Evolutionary conservation across 257 asterid species (phyloP).

Genomic region (Solanum clarkiae): DNA sequence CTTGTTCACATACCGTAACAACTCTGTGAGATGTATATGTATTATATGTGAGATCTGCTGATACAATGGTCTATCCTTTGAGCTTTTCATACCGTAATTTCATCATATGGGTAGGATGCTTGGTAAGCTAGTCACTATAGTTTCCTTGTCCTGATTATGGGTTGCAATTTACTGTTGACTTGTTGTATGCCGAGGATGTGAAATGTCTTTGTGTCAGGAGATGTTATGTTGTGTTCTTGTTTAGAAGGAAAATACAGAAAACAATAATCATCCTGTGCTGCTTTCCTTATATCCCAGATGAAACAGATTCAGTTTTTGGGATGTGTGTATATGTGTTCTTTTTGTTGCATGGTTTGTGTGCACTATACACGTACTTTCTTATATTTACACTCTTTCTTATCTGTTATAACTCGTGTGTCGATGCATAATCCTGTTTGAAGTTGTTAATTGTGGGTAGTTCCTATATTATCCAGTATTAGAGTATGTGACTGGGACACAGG

Average conservation of each 20-base stretch:
- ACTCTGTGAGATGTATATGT: conserved; percentile 1
- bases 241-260: neutral
- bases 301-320: neutral
- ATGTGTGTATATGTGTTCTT: neutral
- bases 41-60: neutral
- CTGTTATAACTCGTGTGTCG: neutral
- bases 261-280: neutral
- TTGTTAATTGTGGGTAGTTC: neutral
- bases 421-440: neutral
- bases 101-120: neutral
- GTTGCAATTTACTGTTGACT: neutral
- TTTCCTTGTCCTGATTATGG: neutral
- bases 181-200: neutral
- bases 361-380: neutral
- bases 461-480: neutral
- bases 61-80: neutral
- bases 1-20: neutral
- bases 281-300: neutral
- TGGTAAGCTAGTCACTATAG: neutral
- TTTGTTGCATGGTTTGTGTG: neutral
- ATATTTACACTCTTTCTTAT: neutral
- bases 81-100: neutral
- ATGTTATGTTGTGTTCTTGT: neutral
- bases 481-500: neutral
- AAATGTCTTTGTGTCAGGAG: neutral